phyloP scores from a whole-genome alignment of 179 eudicot genomes.

The Dionaea muscipula region DNA sequence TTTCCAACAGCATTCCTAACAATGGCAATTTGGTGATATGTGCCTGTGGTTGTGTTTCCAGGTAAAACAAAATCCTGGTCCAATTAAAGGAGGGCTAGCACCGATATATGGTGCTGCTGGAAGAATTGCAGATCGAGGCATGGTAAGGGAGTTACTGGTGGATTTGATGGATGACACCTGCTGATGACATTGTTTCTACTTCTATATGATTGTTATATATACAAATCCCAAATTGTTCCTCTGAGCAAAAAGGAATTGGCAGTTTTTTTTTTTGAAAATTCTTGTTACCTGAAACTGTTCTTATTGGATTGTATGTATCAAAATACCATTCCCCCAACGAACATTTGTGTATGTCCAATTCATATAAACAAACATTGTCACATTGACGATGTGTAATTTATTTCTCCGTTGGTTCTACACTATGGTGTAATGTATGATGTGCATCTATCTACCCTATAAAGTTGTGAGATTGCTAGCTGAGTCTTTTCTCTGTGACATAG shows the following conservation, averaged over 20 bases:
- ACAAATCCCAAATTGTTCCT: background rate
- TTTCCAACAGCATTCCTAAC: background rate
- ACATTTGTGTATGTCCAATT: no score
- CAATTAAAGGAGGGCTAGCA: conserved; percentile 80
- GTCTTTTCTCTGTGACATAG: no score
- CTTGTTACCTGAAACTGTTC: no score
- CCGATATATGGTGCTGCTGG: conserved; percentile 99
- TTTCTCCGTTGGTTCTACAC: no score
- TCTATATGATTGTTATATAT: background rate
- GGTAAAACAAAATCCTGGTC: conserved; percentile 87
- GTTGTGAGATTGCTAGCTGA: no score
- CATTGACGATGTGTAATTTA: no score
- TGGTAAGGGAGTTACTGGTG: conserved; percentile 76
- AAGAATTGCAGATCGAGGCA: conserved; percentile 86
- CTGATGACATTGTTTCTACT: conserved; percentile 11
- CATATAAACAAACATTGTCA: no score
- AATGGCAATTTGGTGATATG: background rate
- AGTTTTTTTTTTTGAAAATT: background rate
- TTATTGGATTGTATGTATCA: no score
- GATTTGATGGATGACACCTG: conserved; percentile 67
- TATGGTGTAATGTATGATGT: no score
- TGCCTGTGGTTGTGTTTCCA: conserved; percentile 13
- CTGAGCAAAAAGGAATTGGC: background rate
- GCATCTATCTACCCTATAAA: no score
- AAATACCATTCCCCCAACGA: no score